A percentile compares a stretch with the other conserved stretches of the same genome.
phyloP scores from a whole-genome alignment of 805 yeast species.

The Lipomyces yamanashiensis region DNA sequence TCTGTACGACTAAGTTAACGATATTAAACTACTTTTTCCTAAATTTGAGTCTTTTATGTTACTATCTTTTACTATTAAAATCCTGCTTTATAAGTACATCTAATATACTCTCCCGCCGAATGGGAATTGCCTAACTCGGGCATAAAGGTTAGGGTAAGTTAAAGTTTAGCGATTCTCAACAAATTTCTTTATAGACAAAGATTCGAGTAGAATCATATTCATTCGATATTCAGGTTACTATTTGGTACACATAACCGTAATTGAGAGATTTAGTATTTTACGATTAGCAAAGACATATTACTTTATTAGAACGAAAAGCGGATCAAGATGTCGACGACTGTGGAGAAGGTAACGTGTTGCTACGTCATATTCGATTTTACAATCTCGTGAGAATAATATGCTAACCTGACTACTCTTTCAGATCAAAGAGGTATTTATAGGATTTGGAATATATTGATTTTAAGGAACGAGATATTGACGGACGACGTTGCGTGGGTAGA shows the following conservation, averaged over 20 bases:
- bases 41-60: neutral
- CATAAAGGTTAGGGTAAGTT: neutral
- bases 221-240: no score
- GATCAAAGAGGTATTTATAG: constrained; percentile 42
- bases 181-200: neutral
- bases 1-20: constrained; percentile 13
- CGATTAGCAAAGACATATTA: no score
- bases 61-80: neutral
- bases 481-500: constrained; percentile 10
- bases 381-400: neutral
- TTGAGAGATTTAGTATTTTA: no score
- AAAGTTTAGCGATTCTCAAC: neutral
- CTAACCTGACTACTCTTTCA: constrained; percentile 7
- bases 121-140: neutral
- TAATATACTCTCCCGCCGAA: neutral
- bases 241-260: neutral
- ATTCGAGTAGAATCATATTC: neutral
- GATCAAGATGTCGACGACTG: constrained; percentile 64
- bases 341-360: constrained; percentile 52
- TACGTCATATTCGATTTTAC: neutral
- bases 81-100: no score
- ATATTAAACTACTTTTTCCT: neutral
- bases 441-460: neutral
- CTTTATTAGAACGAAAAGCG: neutral
- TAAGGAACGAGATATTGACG: neutral